phyloP scores from a whole-genome alignment of 208 protist species.

The Leishmania aethiopica region DNA sequence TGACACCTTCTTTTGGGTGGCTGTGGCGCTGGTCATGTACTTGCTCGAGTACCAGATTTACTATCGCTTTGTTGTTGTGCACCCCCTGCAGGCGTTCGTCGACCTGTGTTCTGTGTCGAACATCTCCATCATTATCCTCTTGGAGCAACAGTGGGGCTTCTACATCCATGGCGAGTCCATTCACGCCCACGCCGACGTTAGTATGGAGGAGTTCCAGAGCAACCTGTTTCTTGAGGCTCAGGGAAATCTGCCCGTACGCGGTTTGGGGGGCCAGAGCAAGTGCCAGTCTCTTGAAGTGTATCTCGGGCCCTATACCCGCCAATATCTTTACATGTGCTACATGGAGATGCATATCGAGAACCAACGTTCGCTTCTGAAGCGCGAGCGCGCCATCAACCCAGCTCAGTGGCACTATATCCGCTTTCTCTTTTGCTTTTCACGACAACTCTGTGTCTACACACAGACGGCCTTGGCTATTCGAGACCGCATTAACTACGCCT shows the following conservation, averaged over 20 bases:
- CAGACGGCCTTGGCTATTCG: constrained; percentile 63
- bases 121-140: constrained; percentile 87
- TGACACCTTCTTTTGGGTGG: constrained; percentile 79
- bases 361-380: constrained; percentile 39
- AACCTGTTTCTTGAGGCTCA: constrained; percentile 80
- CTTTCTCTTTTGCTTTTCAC: constrained; percentile 50
- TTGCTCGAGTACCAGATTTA: constrained; percentile 80
- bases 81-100: constrained; percentile 87
- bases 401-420: constrained; percentile 66
- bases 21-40: constrained; percentile 66
- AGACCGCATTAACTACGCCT: constrained; percentile 72
- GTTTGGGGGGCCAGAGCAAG: constrained; percentile 75
- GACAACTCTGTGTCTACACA: constrained; percentile 59
- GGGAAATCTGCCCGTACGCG: constrained; percentile 82
- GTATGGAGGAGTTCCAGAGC: constrained; percentile 89
- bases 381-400: constrained; percentile 23
- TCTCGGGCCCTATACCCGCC: constrained; percentile 65
- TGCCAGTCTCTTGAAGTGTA: constrained; percentile 89
- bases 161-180: constrained; percentile 94
- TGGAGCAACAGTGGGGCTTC: constrained; percentile 83
- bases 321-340: constrained; percentile 86
- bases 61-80: constrained; percentile 83
- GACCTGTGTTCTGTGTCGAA: constrained; percentile 93
- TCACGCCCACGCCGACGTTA: constrained; percentile 85
- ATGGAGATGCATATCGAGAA: constrained; percentile 61